Conservation (phyloP, 2,329 filamentous ascomycete species). For the Metarhizium robertsii region DNA sequence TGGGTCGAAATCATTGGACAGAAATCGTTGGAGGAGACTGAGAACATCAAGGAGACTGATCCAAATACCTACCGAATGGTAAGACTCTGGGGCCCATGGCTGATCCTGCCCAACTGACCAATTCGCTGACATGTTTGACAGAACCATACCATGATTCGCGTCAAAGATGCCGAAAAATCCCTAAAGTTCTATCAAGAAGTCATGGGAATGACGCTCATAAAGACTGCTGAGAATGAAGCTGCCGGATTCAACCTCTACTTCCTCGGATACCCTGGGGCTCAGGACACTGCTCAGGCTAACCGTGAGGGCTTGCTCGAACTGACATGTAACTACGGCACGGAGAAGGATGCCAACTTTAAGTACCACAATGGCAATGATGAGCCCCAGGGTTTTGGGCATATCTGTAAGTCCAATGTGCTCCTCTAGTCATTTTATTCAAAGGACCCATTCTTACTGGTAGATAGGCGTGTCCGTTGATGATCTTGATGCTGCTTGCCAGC, state of each 20-base stretch:
- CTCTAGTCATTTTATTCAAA: background rate
- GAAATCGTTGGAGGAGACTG: conserved; percentile 62
- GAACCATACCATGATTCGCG: conserved; percentile 92
- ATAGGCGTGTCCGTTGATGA: conserved; percentile 76
- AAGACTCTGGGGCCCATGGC: conserved; percentile 6
- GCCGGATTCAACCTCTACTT: conserved; percentile 88
- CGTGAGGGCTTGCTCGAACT: conserved; percentile 83
- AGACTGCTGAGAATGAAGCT: conserved; percentile 59
- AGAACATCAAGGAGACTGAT: conserved; percentile 64
- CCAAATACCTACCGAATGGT: conserved; percentile 64
- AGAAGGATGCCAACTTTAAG: conserved; percentile 72
- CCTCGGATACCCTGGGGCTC: conserved; percentile 62
- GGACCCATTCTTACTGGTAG: conserved; percentile 10
- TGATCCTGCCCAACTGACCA: no score
- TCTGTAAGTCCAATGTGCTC: conserved; percentile 49
- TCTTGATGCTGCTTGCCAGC: conserved; percentile 74
- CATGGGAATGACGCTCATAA: conserved; percentile 78
- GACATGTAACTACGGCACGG: conserved; percentile 76
- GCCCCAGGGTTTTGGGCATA: conserved; percentile 90
- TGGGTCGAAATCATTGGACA: conserved; percentile 79
- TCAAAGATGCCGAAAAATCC: conserved; percentile 70
- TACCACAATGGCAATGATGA: conserved; percentile 91
- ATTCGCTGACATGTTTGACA: conserved; percentile 17
- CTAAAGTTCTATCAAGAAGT: conserved; percentile 77
- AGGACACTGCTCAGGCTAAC: conserved; percentile 46